Base-by-base conservation (phyloP, 1,284 basidiomycete genomes). In the Ceratobasidium sp. region DNA sequence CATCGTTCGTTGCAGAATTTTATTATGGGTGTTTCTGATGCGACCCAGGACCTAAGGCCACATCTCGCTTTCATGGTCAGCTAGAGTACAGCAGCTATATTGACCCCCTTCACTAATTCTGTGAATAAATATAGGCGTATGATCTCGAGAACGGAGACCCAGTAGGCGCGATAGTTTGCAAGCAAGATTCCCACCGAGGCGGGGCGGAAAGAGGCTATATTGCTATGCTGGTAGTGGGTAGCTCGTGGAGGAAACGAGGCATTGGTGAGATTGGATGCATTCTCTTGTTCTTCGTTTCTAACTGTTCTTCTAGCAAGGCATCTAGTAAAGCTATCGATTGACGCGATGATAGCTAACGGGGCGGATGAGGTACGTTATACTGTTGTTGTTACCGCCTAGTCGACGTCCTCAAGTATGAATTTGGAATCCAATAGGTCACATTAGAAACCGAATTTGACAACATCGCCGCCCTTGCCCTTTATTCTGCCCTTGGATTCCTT, bases 391-490 rank as follows among this genome's bases (percentile, higher is more conserved):
- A 56, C 26, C 13, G 13, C n/a, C n/a, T 26, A 20, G 6, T 70
- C 42, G 62, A 54, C 40, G 26, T 68, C 52, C 52, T 56, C 7
- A 9, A 75, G 15, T 28, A 10, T 5, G 20, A 40, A 40, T 48
- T 10, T 26, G 4, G 20, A 50, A 67, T 40, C 62, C 57, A 20
- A 10, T 80, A 97, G 96, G 91, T 99, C 80, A 93, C 97, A 1
- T 91, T 99, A 69, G 98, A 99, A 87, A 99, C 98, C 1, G 98
- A 99, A 86, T 95, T 90, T 83, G 97, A 99, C 86, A 99, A 99
- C 85, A 84, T 86, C 17, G 90, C 95, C 3, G 96, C 96, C 0
- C 88, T 99, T 13, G 91, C 92, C 2, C 87, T 99, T 17, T 99
- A 99, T 85, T 94, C 94, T 80, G 92, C 92, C 1, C 89, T 99